phyloP scores from a whole-genome alignment of 1,284 basidiomycete species.

The Termitomyces sp. region DNA sequence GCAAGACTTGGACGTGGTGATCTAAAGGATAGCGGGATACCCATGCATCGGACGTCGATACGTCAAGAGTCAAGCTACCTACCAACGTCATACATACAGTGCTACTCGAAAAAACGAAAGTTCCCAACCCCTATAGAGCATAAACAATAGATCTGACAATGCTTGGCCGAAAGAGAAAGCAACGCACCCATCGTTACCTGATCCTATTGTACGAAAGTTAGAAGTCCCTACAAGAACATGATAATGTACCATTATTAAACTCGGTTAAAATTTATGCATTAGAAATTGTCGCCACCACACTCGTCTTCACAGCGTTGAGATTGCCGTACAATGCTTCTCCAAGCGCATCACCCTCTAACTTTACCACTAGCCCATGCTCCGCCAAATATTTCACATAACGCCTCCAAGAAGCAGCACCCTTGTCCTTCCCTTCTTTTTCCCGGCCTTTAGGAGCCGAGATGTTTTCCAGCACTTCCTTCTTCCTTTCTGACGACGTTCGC shows the following conservation, averaged over 20 bases:
- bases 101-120: background rate
- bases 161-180: background rate
- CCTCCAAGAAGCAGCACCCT: constrained; percentile 53
- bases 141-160: background rate
- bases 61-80: background rate
- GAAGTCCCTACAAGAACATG: background rate
- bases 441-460: constrained; percentile 2
- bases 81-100: background rate
- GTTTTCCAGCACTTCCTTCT: constrained; percentile 9
- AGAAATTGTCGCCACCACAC: background rate
- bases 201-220: background rate
- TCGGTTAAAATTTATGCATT: background rate
- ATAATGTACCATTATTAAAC: background rate
- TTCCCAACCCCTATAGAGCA: background rate
- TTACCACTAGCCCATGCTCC: constrained; percentile 47
- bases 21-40: background rate
- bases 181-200: background rate
- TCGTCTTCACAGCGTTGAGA: constrained; percentile 18
- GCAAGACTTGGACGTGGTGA: background rate
- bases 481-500: constrained; percentile 29
- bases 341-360: constrained; percentile 40
- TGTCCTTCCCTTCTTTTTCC: constrained; percentile 24
- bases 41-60: background rate
- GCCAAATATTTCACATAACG: constrained; percentile 53
- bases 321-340: constrained; percentile 44